These are phyloP conservation scores for Schwanniomyces polymorphus DNA, from an alignment of 805 yeast genomes.

Conservation along the genomic window DNA sequence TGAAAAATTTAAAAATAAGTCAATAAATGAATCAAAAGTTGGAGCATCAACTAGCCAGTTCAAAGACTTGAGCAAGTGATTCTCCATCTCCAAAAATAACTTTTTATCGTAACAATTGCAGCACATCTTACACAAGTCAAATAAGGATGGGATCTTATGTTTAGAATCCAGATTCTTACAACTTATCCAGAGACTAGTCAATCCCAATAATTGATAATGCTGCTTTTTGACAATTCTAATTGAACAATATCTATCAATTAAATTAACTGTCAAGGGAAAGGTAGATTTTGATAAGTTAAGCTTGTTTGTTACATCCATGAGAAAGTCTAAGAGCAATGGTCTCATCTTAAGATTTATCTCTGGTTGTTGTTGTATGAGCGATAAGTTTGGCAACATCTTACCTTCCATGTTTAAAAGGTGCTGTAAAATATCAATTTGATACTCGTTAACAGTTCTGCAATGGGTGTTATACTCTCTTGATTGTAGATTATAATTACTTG, in stretches of 20 bases:
- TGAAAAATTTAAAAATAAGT: conserved; percentile 50
- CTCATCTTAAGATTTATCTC: conserved; percentile 46
- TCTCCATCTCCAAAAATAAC: conserved; percentile 66
- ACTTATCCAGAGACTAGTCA: conserved; percentile 44
- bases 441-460: conserved; percentile 39
- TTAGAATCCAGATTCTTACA: conserved; percentile 52
- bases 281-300: conserved; percentile 39
- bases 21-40: conserved; percentile 64
- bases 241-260: conserved; percentile 45
- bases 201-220: conserved; percentile 45
- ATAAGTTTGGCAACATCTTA: conserved; percentile 28
- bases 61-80: conserved; percentile 60
- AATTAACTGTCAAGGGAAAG: conserved; percentile 45
- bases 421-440: conserved; percentile 42
- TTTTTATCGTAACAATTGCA: conserved; percentile 57
- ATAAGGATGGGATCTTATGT: conserved; percentile 56
- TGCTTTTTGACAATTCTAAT: conserved; percentile 46
- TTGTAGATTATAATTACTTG: conserved; percentile 41
- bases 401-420: conserved; percentile 33
- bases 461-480: conserved; percentile 51
- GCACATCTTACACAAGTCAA: conserved; percentile 54
- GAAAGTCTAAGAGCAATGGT: conserved; percentile 41
- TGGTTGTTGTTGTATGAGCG: conserved; percentile 45
- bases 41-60: conserved; percentile 66
- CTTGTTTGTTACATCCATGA: conserved; percentile 46